Evolutionary conservation across 768 basidiomycete genomes (phyloP).

Genomic region (Kondoa malvinella): DNA sequence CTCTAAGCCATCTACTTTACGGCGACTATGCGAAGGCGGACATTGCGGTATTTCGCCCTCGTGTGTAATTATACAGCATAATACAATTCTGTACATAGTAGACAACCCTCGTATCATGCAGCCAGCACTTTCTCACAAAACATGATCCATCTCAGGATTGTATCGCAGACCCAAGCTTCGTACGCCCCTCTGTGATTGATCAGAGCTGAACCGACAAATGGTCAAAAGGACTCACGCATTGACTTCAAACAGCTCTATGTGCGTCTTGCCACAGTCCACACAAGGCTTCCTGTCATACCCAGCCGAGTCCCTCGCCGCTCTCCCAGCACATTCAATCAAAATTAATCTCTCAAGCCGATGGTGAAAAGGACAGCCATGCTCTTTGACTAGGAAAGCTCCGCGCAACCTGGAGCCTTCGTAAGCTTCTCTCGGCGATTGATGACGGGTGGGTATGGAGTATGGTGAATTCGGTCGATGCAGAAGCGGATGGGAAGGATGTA

Average conservation of each 20-base stretch:
- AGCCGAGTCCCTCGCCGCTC: slow-evolving; percentile 6
- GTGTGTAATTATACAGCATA: not conserved
- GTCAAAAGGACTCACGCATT: slow-evolving; percentile 8
- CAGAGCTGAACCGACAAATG: too few relatives aligned
- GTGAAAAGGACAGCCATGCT: slow-evolving; percentile 3
- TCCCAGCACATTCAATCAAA: slow-evolving; percentile 16
- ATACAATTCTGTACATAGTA: not conserved
- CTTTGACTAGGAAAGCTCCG: slow-evolving; percentile 11
- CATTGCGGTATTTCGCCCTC: not conserved
- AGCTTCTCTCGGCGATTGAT: not conserved
- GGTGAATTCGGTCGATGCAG: slow-evolving; percentile 6
- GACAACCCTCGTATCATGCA: not conserved
- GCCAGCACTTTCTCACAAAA: slow-evolving; percentile 9
- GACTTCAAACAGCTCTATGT: slow-evolving; percentile 18
- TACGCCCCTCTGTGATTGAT: slow-evolving; percentile 11
- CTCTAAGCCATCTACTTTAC: not conserved
- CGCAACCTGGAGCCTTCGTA: slow-evolving; percentile 7
- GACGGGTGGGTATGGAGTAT: slow-evolving; percentile 3
- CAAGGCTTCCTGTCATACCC: slow-evolving; percentile 3
- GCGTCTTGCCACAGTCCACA: slow-evolving; percentile 15
- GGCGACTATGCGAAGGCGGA: not conserved
- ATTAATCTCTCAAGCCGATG: slow-evolving; percentile 14
- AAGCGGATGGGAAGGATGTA: slow-evolving; percentile 13
- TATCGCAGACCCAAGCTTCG: slow-evolving; percentile 7
- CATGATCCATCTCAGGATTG: slow-evolving; percentile 12